Percentiles rank a stretch among this genome's conserved stretches.
These are phyloP conservation scores for Moringa oleifera DNA, from an alignment of 345 rosid genomes.

Conservation along the genomic window DNA sequence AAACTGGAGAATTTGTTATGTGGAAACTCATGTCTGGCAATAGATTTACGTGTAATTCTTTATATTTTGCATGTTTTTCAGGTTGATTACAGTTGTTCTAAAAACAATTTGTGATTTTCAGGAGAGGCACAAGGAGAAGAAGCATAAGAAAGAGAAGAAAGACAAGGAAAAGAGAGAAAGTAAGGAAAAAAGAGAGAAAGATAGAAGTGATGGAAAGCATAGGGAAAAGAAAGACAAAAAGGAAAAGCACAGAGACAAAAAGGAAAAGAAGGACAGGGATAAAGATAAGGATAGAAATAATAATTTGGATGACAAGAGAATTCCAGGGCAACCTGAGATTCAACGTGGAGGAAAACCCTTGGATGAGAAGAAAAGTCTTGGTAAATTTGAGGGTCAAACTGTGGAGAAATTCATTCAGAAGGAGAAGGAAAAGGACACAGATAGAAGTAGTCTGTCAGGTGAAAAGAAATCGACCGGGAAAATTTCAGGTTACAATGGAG, in stretches of 20 bases:
- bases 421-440: conserved; percentile 26
- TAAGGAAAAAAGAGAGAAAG: conserved; percentile 45
- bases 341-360: conserved; percentile 29
- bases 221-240: conserved; percentile 47
- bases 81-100: conserved; percentile 4
- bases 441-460: conserved; percentile 22
- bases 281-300: conserved; percentile 35
- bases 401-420: conserved; percentile 25
- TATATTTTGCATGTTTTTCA: no score
- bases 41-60: no score
- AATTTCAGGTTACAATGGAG: conserved; percentile 26
- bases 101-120: conserved; percentile 21
- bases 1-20: no score
- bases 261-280: conserved; percentile 31
- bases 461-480: conserved; percentile 25
- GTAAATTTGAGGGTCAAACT: conserved; percentile 20
- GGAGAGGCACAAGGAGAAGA: conserved; percentile 53
- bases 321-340: conserved; percentile 15
- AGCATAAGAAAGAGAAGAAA: conserved; percentile 47
- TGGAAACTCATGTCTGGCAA: no score
- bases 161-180: conserved; percentile 43
- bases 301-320: conserved; percentile 27
- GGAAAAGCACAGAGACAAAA: conserved; percentile 36
- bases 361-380: conserved; percentile 27
- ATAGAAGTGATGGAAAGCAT: conserved; percentile 42